Evolutionary conservation across 306 rosid species (phyloP), one percentile per base, ranked within the genome.

Genomic region (Potentilla sterilis): DNA sequence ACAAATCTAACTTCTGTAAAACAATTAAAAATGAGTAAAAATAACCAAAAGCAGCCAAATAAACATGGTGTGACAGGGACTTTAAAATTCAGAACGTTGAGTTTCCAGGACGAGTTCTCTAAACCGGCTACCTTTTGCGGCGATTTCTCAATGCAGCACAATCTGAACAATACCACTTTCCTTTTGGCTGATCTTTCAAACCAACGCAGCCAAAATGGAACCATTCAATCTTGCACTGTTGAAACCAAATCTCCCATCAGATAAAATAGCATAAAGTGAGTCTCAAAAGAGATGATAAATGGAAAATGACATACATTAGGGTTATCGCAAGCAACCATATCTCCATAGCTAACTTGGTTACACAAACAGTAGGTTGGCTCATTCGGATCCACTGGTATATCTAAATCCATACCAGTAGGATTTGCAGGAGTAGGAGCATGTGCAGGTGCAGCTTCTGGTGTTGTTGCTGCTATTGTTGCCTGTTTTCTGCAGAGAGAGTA

Each of bases 291-390:
- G 21, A 81, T 10, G 63, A 40, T 28, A 58, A 40, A 16, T 49
- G 34, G 21, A 12, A 59, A 42, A 22, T 47, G 8, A 24, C 86
- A 38, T 82, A 87, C 91, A 78, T 75, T 74, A 32, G 87, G 77
- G 82, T 87, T 85, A 67, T 87, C 91, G 24, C 89, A 85, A n/a
- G 91, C 91, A 85, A 85, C 87, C 91, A 87, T 87, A 78, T 85
- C 89, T 65, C 91, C 87, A 2, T 78, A 85, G 86, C 91, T 87
- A 37, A 85, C 89, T 80, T 85, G 83, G 78, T 87, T 87, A 74
- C 91, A 87, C 46, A 81, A 52, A 76, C 91, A 87, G 81, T 87
- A 87, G 0, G 91, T 87, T 11, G 91, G 91, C 78, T 87, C 91
- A 32, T 85, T 87, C 46, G 89, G 91, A 82, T 87, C 89, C 58